A percentile compares a stretch with the other conserved stretches of the same genome.
Conservation (phyloP, 176 grass and related monocot genomes). For the Hsuehochloa calcarea region DNA sequence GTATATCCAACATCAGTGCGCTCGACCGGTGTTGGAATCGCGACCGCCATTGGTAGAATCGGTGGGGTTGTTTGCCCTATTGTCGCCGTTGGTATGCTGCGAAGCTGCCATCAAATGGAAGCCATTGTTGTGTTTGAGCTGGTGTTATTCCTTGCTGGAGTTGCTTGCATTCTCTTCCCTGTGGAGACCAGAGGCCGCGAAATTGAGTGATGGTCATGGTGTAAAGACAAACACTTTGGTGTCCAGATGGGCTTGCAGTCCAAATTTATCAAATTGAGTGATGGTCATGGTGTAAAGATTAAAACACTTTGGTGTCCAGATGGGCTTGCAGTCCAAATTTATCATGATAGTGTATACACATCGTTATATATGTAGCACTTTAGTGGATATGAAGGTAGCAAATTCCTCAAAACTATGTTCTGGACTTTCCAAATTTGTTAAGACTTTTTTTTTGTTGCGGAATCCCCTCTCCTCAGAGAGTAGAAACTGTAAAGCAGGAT, state of each 20-base stretch:
- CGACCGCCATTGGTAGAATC: conserved; percentile 57
- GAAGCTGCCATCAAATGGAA: conserved; percentile 66
- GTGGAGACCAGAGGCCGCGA: conserved; percentile 65
- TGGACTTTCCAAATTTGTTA: no score
- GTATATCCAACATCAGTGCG: conserved; percentile 69
- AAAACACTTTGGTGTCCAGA: not conserved
- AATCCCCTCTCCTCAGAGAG: no score
- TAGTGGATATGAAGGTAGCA: no score
- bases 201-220: conserved; percentile 29
- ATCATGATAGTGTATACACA: not conserved
- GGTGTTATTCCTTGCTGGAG: conserved; percentile 50
- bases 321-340: not conserved
- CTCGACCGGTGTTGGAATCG: conserved; percentile 63
- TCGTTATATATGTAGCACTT: not conserved
- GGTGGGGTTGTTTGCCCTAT: conserved; percentile 74
- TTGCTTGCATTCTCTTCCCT: conserved; percentile 59
- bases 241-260: not conserved
- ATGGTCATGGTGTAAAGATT: not conserved
- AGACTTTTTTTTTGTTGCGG: no score
- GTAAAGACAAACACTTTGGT: not conserved
- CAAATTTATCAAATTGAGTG: conserved; percentile 20
- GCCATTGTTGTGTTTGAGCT: conserved; percentile 63
- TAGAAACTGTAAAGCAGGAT: no score
- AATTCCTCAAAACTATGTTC: no score
- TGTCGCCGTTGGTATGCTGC: conserved; percentile 52